Evolutionary conservation across 1,139 yeast genomes (phyloP).

Genomic region (Nadsonia commutata): DNA sequence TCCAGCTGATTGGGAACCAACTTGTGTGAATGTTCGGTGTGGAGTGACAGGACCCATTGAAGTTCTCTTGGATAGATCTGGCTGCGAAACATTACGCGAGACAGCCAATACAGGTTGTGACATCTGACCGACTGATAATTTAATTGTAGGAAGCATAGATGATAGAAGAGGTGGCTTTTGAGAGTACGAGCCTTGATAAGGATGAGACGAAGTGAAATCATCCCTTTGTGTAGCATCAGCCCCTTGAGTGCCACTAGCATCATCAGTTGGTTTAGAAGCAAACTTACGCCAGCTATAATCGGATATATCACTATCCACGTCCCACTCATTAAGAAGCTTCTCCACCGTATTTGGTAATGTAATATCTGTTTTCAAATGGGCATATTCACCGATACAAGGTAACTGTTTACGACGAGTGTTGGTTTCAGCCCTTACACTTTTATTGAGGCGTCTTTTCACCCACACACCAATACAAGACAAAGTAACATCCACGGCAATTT

Average conservation of each 20-base stretch:
- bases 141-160: background rate
- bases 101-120: background rate
- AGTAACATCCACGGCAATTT: slow-evolving; percentile 10
- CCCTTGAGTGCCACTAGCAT: background rate
- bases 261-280: slow-evolving; percentile 6
- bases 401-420: background rate
- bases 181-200: background rate
- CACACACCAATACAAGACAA: slow-evolving; percentile 12
- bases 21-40: background rate
- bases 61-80: background rate
- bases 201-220: background rate
- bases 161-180: background rate
- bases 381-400: background rate
- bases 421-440: background rate
- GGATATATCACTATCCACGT: slow-evolving; percentile 6
- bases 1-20: background rate
- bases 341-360: slow-evolving; percentile 1
- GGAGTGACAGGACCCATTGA: background rate
- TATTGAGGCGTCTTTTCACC: background rate
- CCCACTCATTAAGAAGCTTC: slow-evolving; percentile 13
- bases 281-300: slow-evolving; percentile 11
- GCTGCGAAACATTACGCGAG: background rate
- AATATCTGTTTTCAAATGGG: background rate
- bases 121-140: background rate
- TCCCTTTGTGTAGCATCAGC: background rate